Evolutionary conservation across 345 rosid species (phyloP).

Genomic region (Kandelia obovata): DNA sequence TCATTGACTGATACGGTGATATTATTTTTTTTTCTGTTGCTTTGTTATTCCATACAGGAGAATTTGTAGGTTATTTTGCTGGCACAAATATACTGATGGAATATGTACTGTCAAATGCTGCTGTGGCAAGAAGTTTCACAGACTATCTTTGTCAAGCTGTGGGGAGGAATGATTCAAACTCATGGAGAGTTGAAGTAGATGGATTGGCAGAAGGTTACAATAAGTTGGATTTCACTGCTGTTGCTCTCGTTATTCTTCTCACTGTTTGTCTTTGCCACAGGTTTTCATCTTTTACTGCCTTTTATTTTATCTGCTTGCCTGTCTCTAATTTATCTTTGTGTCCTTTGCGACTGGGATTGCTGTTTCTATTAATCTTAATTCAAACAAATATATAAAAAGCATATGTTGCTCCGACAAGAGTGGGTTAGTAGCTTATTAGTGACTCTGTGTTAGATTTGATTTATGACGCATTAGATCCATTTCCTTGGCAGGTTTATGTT

Average conservation of each 20-base stretch:
- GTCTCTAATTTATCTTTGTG: background rate
- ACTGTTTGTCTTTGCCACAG: conserved; percentile 82
- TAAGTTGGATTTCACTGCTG: conserved; percentile 79
- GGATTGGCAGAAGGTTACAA: conserved; percentile 62
- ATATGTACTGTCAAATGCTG: conserved; percentile 89
- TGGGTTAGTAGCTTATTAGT: conserved; percentile 4
- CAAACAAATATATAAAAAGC: too few relatives aligned
- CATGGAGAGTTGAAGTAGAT: conserved; percentile 74
- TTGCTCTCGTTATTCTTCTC: conserved; percentile 76
- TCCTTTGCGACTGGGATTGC: conserved; percentile 6
- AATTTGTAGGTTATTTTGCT: conserved; percentile 81
- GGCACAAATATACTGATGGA: conserved; percentile 88
- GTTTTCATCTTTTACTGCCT: conserved; percentile 25
- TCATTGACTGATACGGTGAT: conserved; percentile 3
- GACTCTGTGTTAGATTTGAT: too few relatives aligned
- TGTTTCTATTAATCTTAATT: conserved; percentile 4
- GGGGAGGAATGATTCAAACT: conserved; percentile 47
- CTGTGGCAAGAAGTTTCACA: conserved; percentile 83
- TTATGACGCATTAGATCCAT: too few relatives aligned
- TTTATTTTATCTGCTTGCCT: too few relatives aligned
- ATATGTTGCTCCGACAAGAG: too few relatives aligned
- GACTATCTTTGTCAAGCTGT: conserved; percentile 69
- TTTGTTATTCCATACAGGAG: conserved; percentile 42
- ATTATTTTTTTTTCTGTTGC: background rate
- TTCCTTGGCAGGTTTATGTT: too few relatives aligned